Evolutionary conservation across 257 asterid species (phyloP).

Genomic region (Rehmannia glutinosa): DNA sequence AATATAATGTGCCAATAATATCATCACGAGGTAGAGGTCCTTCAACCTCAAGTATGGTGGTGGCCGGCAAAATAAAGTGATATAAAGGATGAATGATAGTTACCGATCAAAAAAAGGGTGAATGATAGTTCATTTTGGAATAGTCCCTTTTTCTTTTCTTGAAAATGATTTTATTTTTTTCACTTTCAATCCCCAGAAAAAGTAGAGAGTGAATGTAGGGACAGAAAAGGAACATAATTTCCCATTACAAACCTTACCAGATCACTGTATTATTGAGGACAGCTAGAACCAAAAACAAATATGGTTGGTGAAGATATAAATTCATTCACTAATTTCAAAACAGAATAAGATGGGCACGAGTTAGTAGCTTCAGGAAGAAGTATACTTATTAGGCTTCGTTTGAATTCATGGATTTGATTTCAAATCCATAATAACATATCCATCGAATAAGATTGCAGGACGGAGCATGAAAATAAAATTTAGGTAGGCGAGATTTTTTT

Average conservation of each 20-base stretch:
- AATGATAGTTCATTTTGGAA: constrained; percentile 1
- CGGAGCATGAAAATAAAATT: no score
- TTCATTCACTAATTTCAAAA: background rate
- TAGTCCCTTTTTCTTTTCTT: constrained; percentile 20
- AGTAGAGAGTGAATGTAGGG: constrained; percentile 9
- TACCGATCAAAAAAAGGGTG: no score
- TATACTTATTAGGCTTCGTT: no score
- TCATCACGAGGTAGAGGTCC: constrained; percentile 16
- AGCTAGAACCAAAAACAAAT: background rate
- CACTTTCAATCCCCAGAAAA: background rate
- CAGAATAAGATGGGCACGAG: constrained; percentile 4
- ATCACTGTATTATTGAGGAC: constrained; percentile 5
- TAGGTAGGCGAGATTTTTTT: no score
- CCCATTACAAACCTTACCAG: constrained; percentile 6
- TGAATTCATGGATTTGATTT: no score
- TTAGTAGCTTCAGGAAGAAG: background rate
- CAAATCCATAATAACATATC: no score
- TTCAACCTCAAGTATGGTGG: constrained; percentile 23
- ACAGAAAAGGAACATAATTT: background rate
- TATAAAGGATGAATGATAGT: no score
- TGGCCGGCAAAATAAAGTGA: constrained; percentile 20
- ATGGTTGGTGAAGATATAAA: constrained; percentile 15
- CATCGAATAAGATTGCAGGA: no score
- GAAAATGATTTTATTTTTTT: background rate
- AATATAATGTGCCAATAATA: constrained; percentile 17